Evolutionary conservation across 148 eudicot species (phyloP).

Genomic region (Rhododendron williamsianum): DNA sequence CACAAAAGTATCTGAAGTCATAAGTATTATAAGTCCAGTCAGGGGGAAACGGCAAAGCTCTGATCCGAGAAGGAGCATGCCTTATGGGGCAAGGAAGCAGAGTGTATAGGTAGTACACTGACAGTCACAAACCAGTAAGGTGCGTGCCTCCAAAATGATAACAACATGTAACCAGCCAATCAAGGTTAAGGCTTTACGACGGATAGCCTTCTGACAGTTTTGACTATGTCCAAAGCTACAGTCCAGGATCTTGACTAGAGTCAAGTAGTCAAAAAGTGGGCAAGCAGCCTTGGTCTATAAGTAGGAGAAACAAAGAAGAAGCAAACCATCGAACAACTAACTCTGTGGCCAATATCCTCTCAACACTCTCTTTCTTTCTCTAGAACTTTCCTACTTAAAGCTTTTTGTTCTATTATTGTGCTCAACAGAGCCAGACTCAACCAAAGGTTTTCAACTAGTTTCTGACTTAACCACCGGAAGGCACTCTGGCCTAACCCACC

Average conservation of each 20-base stretch:
- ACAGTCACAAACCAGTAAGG: neutral
- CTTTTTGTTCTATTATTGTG: neutral
- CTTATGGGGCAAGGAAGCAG: neutral
- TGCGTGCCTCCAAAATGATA: neutral
- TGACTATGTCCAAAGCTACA: neutral
- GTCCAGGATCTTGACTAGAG: neutral
- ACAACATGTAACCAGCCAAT: neutral
- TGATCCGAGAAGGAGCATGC: neutral
- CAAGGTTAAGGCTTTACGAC: neutral
- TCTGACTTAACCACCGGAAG: neutral
- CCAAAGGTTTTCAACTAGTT: neutral
- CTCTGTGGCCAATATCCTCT: neutral
- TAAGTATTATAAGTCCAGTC: neutral
- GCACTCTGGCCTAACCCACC: neutral
- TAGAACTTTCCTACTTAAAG: neutral
- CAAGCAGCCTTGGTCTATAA: neutral
- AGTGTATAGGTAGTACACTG: neutral
- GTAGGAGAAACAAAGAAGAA: neutral
- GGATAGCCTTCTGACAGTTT: neutral
- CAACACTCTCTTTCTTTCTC: neutral
- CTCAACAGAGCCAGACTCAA: neutral
- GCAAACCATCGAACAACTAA: neutral
- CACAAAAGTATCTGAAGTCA: neutral
- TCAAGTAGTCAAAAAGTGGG: neutral
- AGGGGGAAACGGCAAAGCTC: neutral